Base-by-base conservation (phyloP, 2,329 filamentous ascomycete genomes). In the Anisogramma anomala region DNA sequence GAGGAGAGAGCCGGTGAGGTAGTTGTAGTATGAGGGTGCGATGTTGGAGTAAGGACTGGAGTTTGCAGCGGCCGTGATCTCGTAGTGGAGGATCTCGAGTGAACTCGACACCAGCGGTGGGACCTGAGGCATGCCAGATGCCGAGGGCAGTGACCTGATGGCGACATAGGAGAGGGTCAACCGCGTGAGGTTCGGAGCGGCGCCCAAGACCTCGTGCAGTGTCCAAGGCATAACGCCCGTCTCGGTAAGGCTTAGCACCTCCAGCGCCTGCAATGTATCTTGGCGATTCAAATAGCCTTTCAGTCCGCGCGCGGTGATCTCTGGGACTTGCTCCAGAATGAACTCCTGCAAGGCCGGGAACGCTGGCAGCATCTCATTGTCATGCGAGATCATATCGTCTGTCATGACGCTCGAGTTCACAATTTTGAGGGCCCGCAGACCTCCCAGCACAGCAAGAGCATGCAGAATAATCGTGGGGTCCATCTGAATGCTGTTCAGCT, bases 1-100 rank as follows among this genome's bases (percentile, higher is more conserved):
- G 46, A 91, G 75, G 23, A 96, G 74, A 0, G 85, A 94, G n/a
- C 74, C 74, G 19, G 85, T 79, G 15, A 96, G 74, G 60, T 94
- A 94, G 46, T 77, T 74, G 60, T 95, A 94, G 64, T 94, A 93
- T 14, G 71, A 72, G 8, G 66, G 60, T 0, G 71, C 71, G 18
- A 71, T 64, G 46, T 61, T 67, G 7, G 68, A 63, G 46, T 76
- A 82, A 9, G 78, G 69, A 17, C 77, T 74, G 0, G 74, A 64
- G 3, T 66, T 58, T 0, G 74, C 63, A 8, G 67, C 66, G 3
- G 77, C 71, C 9, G 76, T 81, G 56, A 96, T 84, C 60, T 95
- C 89, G 56, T 80, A 95, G 52, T 89, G 81, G 11, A 96, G 66
- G 3, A 76, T 81, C 50, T 69, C 65, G 15, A 96, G 71, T 13